Conservation (phyloP, 768 basidiomycete species). For the Flagelloscypha sp. region DNA sequence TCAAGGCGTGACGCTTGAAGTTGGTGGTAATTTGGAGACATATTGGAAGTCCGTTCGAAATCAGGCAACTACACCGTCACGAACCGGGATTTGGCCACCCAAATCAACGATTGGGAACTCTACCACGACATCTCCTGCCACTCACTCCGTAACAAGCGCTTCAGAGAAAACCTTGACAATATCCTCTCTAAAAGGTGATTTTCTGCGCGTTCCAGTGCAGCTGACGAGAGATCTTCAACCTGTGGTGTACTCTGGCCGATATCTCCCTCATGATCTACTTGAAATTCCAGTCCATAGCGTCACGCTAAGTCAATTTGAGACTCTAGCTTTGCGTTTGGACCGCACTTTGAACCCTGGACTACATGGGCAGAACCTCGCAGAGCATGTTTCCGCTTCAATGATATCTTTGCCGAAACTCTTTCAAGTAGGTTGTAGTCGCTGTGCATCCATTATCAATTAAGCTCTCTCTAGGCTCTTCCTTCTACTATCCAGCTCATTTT, state of each 20-base stretch:
- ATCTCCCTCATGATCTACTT: slow-evolving; percentile 62
- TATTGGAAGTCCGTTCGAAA: slow-evolving; percentile 96
- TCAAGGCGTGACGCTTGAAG: slow-evolving; percentile 84
- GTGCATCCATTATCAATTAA: slow-evolving; percentile 8
- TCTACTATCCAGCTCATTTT: slow-evolving; percentile 66
- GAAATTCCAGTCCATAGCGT: slow-evolving; percentile 81
- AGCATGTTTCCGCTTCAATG: slow-evolving; percentile 54
- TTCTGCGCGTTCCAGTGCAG: slow-evolving; percentile 80
- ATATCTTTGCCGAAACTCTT: slow-evolving; percentile 68
- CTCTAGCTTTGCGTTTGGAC: slow-evolving; percentile 47
- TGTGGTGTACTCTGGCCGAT: slow-evolving; percentile 72
- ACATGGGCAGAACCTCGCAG: no score
- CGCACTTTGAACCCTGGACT: slow-evolving; percentile 27
- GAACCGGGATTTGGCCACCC: slow-evolving; percentile 29
- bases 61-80: slow-evolving; percentile 34
- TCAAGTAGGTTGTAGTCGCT: slow-evolving; percentile 58
- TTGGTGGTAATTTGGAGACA: slow-evolving; percentile 92
- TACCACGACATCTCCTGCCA: slow-evolving; percentile 65
- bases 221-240: slow-evolving; percentile 90
- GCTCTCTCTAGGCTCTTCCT: slow-evolving; percentile 44
- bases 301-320: slow-evolving; percentile 71
- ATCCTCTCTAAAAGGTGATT: slow-evolving; percentile 85
- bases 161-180: slow-evolving; percentile 62
- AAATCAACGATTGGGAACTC: slow-evolving; percentile 43
- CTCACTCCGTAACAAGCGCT: slow-evolving; percentile 39